phyloP scores from a whole-genome alignment of 2,329 filamentous ascomycete genomes.

The Dothideomycetes sp. region DNA sequence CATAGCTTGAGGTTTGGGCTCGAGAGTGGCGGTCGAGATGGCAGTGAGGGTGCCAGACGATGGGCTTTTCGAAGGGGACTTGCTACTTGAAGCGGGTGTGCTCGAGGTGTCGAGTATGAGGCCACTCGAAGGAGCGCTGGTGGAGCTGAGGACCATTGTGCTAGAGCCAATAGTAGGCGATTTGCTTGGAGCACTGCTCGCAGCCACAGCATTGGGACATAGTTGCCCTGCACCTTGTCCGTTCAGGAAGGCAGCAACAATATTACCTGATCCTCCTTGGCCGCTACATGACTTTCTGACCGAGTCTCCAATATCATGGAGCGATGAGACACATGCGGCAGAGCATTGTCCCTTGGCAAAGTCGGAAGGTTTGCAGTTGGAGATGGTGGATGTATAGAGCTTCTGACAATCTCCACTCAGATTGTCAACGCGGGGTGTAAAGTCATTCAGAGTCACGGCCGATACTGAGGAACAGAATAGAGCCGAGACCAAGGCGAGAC shows the following conservation, averaged over 20 bases:
- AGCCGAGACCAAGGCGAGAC: conserved; percentile 1
- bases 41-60: neutral
- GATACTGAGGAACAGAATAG: conserved; percentile 16
- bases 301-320: conserved; percentile 27
- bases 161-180: conserved; percentile 12
- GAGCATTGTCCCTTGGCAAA: conserved; percentile 28
- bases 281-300: conserved; percentile 28
- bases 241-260: conserved; percentile 35
- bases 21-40: conserved; percentile 2
- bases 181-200: conserved; percentile 13
- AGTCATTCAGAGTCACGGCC: conserved; percentile 37
- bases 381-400: conserved; percentile 34
- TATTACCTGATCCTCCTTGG: conserved; percentile 29
- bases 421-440: conserved; percentile 33
- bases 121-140: neutral
- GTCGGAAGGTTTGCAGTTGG: conserved; percentile 32
- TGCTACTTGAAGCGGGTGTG: neutral
- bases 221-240: conserved; percentile 31
- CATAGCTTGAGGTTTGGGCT: neutral
- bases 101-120: conserved; percentile 14
- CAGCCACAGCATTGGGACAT: conserved; percentile 27
- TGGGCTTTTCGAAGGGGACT: neutral
- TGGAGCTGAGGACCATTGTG: conserved; percentile 6
- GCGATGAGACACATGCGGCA: conserved; percentile 31
- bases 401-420: conserved; percentile 31